Evolutionary conservation across 179 eudicot genomes (phyloP).

Genomic region (Carnegiea gigantea): DNA sequence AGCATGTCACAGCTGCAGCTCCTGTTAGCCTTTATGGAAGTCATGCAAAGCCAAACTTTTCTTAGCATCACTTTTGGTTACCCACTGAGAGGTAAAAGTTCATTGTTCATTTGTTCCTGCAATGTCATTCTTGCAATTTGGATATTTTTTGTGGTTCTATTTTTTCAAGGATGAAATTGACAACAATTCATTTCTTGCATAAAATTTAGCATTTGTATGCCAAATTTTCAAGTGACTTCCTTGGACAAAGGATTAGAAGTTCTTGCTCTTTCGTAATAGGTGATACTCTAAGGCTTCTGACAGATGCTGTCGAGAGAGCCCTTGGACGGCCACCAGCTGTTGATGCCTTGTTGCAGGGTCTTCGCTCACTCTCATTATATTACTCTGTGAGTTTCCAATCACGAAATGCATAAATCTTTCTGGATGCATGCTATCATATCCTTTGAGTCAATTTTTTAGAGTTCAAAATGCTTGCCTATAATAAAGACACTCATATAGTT

Average conservation of each 20-base stretch:
- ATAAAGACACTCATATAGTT: background rate
- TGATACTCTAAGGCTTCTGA: slow-evolving; percentile 34
- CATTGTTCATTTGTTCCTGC: background rate
- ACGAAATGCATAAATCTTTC: slow-evolving; percentile 1
- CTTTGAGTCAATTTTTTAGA: background rate
- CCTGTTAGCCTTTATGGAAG: slow-evolving; percentile 39
- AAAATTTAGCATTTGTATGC: background rate
- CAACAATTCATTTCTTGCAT: background rate
- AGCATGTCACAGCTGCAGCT: slow-evolving; percentile 46
- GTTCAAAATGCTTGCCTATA: background rate
- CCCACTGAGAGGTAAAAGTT: slow-evolving; percentile 41
- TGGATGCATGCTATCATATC: background rate
- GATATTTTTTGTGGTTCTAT: background rate
- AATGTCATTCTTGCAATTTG: background rate
- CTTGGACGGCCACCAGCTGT: slow-evolving; percentile 45
- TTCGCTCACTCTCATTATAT: slow-evolving; percentile 51
- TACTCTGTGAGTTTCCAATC: slow-evolving; percentile 46
- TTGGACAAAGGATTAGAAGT: background rate
- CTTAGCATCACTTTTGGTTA: slow-evolving; percentile 35
- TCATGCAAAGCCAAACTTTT: slow-evolving; percentile 45
- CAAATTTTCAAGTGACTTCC: background rate
- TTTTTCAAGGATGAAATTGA: background rate
- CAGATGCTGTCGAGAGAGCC: slow-evolving; percentile 38
- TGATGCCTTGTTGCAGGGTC: slow-evolving; percentile 42
- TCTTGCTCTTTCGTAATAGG: slow-evolving; percentile 31